Percentiles rank a stretch among this genome's conserved stretches.
phyloP scores from a whole-genome alignment of 306 rosid genomes.

The Begonia fuchsioides region DNA sequence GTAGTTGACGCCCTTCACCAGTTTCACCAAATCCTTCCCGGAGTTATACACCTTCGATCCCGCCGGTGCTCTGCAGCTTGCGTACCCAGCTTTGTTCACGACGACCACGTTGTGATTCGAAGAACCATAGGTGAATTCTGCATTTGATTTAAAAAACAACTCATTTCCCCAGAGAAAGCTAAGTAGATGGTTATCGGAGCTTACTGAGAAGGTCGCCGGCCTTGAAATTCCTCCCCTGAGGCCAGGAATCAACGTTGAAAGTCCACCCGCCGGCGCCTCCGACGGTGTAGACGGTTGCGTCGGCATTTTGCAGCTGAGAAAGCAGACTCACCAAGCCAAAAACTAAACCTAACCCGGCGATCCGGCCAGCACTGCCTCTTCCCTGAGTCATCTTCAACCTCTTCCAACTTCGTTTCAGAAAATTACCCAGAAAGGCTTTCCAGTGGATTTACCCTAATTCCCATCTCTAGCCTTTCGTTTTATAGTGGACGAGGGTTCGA shows the following conservation, averaged over 20 bases:
- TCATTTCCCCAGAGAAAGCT: not conserved
- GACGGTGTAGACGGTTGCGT: slow-evolving; percentile 32
- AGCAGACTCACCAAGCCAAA: slow-evolving; percentile 16
- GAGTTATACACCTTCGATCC: slow-evolving; percentile 32
- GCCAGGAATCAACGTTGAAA: slow-evolving; percentile 36
- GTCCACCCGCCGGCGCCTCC: slow-evolving; percentile 49
- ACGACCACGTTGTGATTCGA: slow-evolving; percentile 43
- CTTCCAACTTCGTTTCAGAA: not conserved
- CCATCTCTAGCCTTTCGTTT: too few relatives aligned
- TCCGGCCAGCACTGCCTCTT: slow-evolving; percentile 49
- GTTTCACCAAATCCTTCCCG: slow-evolving; percentile 40
- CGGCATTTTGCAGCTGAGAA: slow-evolving; percentile 13
- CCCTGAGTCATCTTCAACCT: slow-evolving; percentile 22
- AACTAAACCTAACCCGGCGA: not conserved
- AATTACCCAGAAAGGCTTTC: not conserved
- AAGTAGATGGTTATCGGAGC: slow-evolving; percentile 4
- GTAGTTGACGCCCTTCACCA: slow-evolving; percentile 33
- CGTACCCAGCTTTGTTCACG: slow-evolving; percentile 28
- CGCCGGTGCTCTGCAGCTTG: slow-evolving; percentile 22
- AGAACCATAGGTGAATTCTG: slow-evolving; percentile 47
- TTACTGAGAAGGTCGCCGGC: slow-evolving; percentile 45
- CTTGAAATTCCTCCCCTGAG: slow-evolving; percentile 34
- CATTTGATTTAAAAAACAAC: slow-evolving; percentile 1
- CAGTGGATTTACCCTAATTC: too few relatives aligned
- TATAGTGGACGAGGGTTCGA: too few relatives aligned